Evolutionary conservation across 257 asterid genomes (phyloP).

Genomic region (Solanum pinnatisectum): DNA sequence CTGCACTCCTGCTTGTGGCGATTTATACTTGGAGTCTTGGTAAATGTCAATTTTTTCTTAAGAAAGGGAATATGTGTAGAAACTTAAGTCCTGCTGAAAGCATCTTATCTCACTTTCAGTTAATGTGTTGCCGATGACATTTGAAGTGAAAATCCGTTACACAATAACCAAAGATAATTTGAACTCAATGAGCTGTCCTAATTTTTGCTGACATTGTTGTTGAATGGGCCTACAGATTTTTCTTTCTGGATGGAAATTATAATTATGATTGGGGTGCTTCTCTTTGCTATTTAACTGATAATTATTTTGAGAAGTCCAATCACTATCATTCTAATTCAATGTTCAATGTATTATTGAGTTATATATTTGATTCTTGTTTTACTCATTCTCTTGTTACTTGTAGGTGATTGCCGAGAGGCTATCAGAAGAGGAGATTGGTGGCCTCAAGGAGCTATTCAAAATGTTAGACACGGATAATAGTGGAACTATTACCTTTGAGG

Average conservation of each 20-base stretch:
- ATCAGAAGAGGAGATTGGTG: constrained; percentile 95
- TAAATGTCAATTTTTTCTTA: neutral
- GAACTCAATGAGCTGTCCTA: neutral
- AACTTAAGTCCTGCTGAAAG: neutral
- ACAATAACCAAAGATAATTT: neutral
- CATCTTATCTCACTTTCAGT: neutral
- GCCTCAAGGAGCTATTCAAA: constrained; percentile 75
- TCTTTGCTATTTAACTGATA: neutral
- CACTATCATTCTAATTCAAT: neutral
- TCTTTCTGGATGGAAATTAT: neutral
- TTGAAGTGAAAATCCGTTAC: neutral
- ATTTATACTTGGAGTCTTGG: neutral
- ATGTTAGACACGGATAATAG: constrained; percentile 90
- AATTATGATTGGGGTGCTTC: neutral
- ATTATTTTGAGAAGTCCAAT: neutral
- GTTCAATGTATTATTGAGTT: neutral
- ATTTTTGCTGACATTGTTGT: neutral
- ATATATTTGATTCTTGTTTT: neutral
- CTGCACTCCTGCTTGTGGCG: neutral
- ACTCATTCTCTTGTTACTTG: neutral
- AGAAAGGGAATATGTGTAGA: neutral
- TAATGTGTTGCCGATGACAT: neutral
- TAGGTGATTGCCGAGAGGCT: constrained; percentile 90
- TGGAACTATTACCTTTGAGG: constrained; percentile 90
- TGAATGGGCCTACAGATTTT: neutral